Conservation (phyloP, 2,329 filamentous ascomycete species). For the Nigrospora osmanthi region DNA sequence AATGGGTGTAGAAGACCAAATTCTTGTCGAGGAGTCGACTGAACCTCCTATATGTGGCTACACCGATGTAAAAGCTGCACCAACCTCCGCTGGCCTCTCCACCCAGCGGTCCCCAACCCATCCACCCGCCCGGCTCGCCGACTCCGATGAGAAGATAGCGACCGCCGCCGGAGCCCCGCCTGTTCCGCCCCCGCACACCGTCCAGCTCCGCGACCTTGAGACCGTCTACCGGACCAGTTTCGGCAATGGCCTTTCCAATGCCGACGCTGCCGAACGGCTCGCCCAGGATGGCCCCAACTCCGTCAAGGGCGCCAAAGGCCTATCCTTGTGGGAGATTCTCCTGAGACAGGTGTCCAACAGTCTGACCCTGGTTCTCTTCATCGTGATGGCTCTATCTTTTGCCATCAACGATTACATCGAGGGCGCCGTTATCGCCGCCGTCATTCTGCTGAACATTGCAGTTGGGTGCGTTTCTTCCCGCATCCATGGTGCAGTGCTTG, state of each 20-base stretch:
- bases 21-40: slow-evolving; percentile 24
- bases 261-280: slow-evolving; percentile 59
- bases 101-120: slow-evolving; percentile 5
- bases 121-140: background rate
- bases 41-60: slow-evolving; percentile 24
- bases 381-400: slow-evolving; percentile 65
- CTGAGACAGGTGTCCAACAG: slow-evolving; percentile 72
- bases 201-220: slow-evolving; percentile 20
- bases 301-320: slow-evolving; percentile 62
- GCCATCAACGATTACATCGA: slow-evolving; percentile 58
- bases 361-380: slow-evolving; percentile 65
- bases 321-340: slow-evolving; percentile 69
- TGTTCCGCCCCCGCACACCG: slow-evolving; percentile 15
- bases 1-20: slow-evolving; percentile 24
- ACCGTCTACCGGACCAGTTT: slow-evolving; percentile 31
- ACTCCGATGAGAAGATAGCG: too few relatives aligned
- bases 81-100: slow-evolving; percentile 7
- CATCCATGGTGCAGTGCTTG: background rate
- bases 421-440: slow-evolving; percentile 54
- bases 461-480: slow-evolving; percentile 44
- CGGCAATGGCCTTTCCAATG: slow-evolving; percentile 52
- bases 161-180: too few relatives aligned
- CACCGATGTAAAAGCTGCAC: slow-evolving; percentile 13
- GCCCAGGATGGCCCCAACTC: slow-evolving; percentile 60
- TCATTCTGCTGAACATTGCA: slow-evolving; percentile 60